A percentile compares a stretch with the other conserved stretches of the same genome.
Evolutionary conservation across 2,329 filamentous ascomycete species (phyloP).

Genomic region (Drechslerella coelobrocha): DNA sequence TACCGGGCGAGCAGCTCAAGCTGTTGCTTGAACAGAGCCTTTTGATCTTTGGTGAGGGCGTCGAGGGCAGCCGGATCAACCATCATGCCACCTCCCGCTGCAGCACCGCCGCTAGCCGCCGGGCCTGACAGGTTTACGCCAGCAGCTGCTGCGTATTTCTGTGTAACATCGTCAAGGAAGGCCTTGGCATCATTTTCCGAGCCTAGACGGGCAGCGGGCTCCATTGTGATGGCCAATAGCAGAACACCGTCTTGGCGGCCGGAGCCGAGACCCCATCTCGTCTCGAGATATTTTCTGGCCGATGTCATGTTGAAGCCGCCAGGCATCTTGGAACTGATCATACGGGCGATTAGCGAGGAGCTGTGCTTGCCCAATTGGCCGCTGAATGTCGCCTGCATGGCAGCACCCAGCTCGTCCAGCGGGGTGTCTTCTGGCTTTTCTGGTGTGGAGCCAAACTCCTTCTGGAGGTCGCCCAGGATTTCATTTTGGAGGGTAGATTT

Average conservation of each 20-base stretch:
- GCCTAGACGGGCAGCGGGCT: conserved; percentile 84
- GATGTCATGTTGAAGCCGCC: conserved; percentile 98
- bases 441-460: conserved; percentile 96
- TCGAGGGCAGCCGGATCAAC: conserved; percentile 98
- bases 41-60: conserved; percentile 95
- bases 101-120: conserved; percentile 72
- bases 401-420: conserved; percentile 88
- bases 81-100: conserved; percentile 83
- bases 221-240: conserved; percentile 87
- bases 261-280: conserved; percentile 83
- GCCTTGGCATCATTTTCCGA: conserved; percentile 90
- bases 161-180: conserved; percentile 84
- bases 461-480: conserved; percentile 94
- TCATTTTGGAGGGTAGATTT: conserved; percentile 86
- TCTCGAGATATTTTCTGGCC: conserved; percentile 92
- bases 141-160: conserved; percentile 84
- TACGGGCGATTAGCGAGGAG: conserved; percentile 85
- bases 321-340: conserved; percentile 99
- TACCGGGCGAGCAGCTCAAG: conserved; percentile 93
- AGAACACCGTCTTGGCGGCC: conserved; percentile 92
- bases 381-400: conserved; percentile 99
- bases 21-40: conserved; percentile 96
- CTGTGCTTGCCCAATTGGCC: conserved; percentile 98
- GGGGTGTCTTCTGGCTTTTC: conserved; percentile 98
- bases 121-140: conserved; percentile 84